Evolutionary conservation across 2,329 filamentous ascomycete genomes (phyloP).

Genomic region (Phyllosticta capitalensis): DNA sequence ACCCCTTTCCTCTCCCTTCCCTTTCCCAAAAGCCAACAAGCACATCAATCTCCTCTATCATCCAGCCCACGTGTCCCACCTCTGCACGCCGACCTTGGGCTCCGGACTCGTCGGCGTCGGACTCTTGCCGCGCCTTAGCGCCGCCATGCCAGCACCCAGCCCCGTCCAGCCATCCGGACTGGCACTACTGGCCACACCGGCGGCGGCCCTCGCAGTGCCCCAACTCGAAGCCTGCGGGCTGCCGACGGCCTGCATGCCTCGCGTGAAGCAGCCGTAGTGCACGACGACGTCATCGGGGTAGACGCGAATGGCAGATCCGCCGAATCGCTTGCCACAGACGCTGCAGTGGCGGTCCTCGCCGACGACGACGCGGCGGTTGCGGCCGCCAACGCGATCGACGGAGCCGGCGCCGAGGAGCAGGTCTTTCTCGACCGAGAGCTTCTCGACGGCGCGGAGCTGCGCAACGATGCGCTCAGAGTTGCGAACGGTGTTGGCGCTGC

Average conservation of each 20-base stretch:
- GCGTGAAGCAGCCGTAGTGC: conserved; percentile 37
- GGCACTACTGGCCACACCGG: not conserved
- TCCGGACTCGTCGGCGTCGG: not conserved
- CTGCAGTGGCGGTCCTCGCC: conserved; percentile 82
- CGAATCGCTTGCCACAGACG: conserved; percentile 87
- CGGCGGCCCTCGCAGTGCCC: not conserved
- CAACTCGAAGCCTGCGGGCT: not conserved
- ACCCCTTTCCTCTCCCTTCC: not conserved
- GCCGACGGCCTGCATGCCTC: not conserved
- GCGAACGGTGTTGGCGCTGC: conserved; percentile 70
- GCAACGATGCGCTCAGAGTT: conserved; percentile 73
- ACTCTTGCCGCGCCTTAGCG: not conserved
- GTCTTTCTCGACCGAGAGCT: conserved; percentile 64
- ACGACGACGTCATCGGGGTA: conserved; percentile 57
- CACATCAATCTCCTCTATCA: not conserved
- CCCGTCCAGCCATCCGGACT: not conserved
- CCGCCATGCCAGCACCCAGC: not conserved
- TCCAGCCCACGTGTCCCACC: not conserved
- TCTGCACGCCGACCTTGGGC: not conserved
- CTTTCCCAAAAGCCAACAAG: not conserved
- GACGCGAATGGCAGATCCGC: conserved; percentile 82
- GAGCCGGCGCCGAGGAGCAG: conserved; percentile 65
- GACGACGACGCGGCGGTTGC: conserved; percentile 65
- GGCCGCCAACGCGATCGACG: conserved; percentile 45
- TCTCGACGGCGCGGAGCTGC: conserved; percentile 66